These are phyloP conservation scores for Metarhizium brunneum DNA, from an alignment of 2,329 filamentous ascomycete genomes.

Conservation along the genomic window DNA sequence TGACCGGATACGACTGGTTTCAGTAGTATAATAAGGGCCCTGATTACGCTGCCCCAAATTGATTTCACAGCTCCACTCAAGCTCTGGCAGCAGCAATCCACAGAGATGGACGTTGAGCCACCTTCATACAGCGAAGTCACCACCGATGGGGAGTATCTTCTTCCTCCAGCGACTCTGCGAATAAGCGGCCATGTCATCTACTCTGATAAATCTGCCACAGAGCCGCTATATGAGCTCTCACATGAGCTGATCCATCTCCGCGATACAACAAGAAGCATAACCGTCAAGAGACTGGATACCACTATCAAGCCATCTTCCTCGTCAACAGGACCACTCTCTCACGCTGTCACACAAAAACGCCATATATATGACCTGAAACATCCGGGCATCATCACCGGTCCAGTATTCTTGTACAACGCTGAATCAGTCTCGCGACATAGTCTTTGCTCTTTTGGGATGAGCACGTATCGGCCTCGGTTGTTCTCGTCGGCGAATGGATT, in stretches of 20 bases:
- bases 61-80: neutral
- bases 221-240: conserved; percentile 27
- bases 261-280: conserved; percentile 21
- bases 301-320: conserved; percentile 11
- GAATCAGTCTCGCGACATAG: conserved; percentile 20
- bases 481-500: conserved; percentile 16
- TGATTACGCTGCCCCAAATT: neutral
- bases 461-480: conserved; percentile 13
- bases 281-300: conserved; percentile 22
- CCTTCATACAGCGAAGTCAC: conserved; percentile 15
- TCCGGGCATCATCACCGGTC: conserved; percentile 14
- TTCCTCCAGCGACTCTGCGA: conserved; percentile 23
- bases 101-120: conserved; percentile 2
- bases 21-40: neutral
- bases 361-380: conserved; percentile 27
- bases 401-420: conserved; percentile 23
- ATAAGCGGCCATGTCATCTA: conserved; percentile 25
- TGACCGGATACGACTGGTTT: no score
- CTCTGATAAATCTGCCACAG: conserved; percentile 16
- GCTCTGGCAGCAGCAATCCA: neutral
- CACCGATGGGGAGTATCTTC: conserved; percentile 7
- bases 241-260: conserved; percentile 22
- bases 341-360: conserved; percentile 17
- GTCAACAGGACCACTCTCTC: conserved; percentile 12
- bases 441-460: conserved; percentile 20